phyloP scores from a whole-genome alignment of 2,329 filamentous ascomycete species.

The Biscogniauxia sp. region DNA sequence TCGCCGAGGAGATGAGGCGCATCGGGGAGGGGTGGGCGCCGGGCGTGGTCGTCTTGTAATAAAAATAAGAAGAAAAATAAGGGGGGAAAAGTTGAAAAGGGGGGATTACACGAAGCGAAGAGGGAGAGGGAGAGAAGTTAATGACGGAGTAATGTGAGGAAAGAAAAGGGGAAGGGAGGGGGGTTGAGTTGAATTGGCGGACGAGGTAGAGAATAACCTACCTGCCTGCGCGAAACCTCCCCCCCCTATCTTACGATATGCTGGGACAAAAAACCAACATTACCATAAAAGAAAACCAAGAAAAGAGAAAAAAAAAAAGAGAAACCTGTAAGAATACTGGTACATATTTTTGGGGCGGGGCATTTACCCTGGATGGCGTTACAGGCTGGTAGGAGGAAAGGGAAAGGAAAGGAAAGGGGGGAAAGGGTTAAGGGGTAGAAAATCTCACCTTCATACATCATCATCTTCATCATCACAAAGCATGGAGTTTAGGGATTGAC shows the following conservation, averaged over 20 bases:
- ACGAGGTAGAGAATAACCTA: not conserved
- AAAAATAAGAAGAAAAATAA: no score
- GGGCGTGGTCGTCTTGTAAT: slow-evolving; percentile 62
- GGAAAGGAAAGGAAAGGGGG: not conserved
- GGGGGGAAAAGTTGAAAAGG: not conserved
- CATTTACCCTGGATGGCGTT: not conserved
- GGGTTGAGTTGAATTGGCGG: not conserved
- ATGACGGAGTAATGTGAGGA: not conserved
- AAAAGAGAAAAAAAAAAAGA: no score
- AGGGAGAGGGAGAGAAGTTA: no score
- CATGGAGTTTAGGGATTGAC: not conserved
- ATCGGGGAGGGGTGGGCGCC: slow-evolving; percentile 86
- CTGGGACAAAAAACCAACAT: no score
- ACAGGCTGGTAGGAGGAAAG: not conserved
- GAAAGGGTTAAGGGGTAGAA: not conserved
- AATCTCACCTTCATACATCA: not conserved
- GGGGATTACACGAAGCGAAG: not conserved
- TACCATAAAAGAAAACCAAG: no score
- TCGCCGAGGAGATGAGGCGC: slow-evolving; percentile 76
- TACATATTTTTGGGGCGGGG: not conserved
- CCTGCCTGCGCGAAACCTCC: not conserved
- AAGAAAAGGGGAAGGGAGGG: not conserved
- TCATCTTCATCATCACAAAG: not conserved
- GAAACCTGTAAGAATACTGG: not conserved
- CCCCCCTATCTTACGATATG: no score